Percentiles rank a stretch among this genome's conserved stretches.
phyloP scores from a whole-genome alignment of 2,329 filamentous ascomycete genomes.

The Penicillium sp. region DNA sequence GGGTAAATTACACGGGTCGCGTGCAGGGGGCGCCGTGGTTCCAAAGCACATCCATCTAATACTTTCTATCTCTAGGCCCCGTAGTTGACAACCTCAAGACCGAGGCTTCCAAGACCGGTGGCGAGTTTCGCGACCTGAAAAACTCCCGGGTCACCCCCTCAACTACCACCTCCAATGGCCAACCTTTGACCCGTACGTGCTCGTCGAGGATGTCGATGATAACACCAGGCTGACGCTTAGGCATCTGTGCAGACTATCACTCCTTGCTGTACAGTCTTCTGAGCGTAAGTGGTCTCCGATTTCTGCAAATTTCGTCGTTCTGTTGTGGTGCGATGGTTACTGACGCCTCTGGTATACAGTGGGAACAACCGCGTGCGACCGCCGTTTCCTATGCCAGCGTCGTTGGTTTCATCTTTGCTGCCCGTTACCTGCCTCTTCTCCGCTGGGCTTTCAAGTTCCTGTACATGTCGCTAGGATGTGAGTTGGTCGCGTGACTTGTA shows the following conservation, averaged over 20 bases:
- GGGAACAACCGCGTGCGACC: slow-evolving; percentile 65
- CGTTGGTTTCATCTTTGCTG: slow-evolving; percentile 60
- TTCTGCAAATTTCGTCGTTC: slow-evolving; percentile 1
- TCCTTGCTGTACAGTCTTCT: slow-evolving; percentile 64
- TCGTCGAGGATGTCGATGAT: neutral
- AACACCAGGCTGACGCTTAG: neutral
- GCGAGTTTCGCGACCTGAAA: slow-evolving; percentile 59
- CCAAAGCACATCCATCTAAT: slow-evolving; percentile 18
- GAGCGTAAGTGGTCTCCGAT: slow-evolving; percentile 48
- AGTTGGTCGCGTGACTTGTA: slow-evolving; percentile 33
- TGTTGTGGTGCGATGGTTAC: neutral
- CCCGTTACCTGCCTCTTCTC: slow-evolving; percentile 61
- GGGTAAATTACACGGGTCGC: slow-evolving; percentile 17
- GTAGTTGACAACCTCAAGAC: slow-evolving; percentile 57
- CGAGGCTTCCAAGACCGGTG: slow-evolving; percentile 55
- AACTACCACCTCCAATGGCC: slow-evolving; percentile 57
- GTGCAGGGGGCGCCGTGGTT: slow-evolving; percentile 1
- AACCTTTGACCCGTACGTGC: slow-evolving; percentile 59
- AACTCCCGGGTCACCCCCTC: slow-evolving; percentile 53
- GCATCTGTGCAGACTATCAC: slow-evolving; percentile 52
- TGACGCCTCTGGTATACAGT: slow-evolving; percentile 39
- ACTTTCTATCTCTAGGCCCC: slow-evolving; percentile 43
- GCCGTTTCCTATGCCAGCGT: slow-evolving; percentile 57
- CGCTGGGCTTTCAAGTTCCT: slow-evolving; percentile 60
- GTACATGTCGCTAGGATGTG: slow-evolving; percentile 59